Conservation (phyloP, 352 stramenopile species). For the Phytophthora tubulina region DNA sequence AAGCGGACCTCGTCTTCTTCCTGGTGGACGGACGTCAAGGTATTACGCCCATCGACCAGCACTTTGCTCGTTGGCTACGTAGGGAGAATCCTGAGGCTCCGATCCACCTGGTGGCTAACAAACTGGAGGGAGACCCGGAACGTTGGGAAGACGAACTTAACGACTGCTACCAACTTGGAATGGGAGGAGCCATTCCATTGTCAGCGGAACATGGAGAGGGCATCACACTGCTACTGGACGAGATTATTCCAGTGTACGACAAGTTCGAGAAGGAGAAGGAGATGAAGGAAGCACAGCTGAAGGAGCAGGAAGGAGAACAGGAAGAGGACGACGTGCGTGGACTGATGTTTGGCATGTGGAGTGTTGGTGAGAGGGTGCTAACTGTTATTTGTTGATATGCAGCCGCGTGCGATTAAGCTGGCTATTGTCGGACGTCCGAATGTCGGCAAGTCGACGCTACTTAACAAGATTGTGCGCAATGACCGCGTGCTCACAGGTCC, state of each 20-base stretch:
- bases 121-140: constrained; percentile 74
- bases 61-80: constrained; percentile 83
- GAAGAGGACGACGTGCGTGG: constrained; percentile 71
- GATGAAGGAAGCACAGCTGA: constrained; percentile 35
- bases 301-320: constrained; percentile 44
- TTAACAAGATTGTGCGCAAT: constrained; percentile 86
- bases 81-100: constrained; percentile 65
- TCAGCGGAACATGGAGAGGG: constrained; percentile 85
- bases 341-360: neutral
- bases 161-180: constrained; percentile 81
- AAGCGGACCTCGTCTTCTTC: constrained; percentile 85
- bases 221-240: constrained; percentile 71
- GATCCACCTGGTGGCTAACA: constrained; percentile 83
- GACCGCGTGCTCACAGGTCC: constrained; percentile 84
- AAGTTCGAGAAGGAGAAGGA: constrained; percentile 67
- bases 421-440: constrained; percentile 85
- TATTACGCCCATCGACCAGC: constrained; percentile 80
- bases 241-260: constrained; percentile 80
- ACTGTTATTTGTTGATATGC: constrained; percentile 12
- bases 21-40: constrained; percentile 82
- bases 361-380: neutral
- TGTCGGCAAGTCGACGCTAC: constrained; percentile 83
- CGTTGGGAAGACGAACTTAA: constrained; percentile 77
- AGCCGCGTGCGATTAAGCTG: constrained; percentile 77
- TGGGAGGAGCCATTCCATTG: constrained; percentile 73